Conservation (phyloP, 2,329 filamentous ascomycete genomes). For the Pseudopithomyces chartarum region DNA sequence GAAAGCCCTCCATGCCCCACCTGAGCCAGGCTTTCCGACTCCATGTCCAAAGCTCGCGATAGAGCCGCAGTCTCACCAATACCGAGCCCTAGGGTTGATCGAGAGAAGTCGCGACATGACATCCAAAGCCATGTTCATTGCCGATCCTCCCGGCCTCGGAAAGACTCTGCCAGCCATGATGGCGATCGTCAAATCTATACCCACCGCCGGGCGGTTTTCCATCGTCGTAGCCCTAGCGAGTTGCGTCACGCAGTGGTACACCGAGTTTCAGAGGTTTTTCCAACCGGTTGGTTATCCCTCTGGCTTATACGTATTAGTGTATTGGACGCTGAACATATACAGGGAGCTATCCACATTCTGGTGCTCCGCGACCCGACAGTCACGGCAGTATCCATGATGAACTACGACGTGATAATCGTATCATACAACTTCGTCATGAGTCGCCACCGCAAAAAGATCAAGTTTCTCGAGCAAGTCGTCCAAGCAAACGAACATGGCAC, state of each 20-base stretch:
- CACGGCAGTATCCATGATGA: not conserved
- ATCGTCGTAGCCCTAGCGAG: not conserved
- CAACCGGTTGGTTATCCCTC: not conserved
- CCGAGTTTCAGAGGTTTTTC: not conserved
- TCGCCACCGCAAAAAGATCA: not conserved
- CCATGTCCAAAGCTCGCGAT: not conserved
- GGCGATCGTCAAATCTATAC: not conserved
- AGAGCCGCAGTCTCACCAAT: not conserved
- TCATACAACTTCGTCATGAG: not conserved
- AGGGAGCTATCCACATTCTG: not conserved
- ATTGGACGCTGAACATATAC: not conserved
- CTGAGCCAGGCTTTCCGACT: not conserved
- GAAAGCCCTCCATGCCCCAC: not conserved
- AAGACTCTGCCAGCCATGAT: not conserved
- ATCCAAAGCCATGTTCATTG: not conserved
- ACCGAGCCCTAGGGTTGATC: not conserved
- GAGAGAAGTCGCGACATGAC: not conserved
- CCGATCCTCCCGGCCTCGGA: not conserved
- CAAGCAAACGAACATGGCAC: not conserved
- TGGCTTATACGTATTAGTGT: not conserved
- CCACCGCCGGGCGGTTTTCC: not conserved
- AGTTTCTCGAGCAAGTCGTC: not conserved
- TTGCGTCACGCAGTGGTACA: not conserved
- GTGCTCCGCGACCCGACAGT: not conserved
- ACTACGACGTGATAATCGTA: not conserved